phyloP scores from a whole-genome alignment of 2,329 filamentous ascomycete genomes.

The Fusarium sp. region DNA sequence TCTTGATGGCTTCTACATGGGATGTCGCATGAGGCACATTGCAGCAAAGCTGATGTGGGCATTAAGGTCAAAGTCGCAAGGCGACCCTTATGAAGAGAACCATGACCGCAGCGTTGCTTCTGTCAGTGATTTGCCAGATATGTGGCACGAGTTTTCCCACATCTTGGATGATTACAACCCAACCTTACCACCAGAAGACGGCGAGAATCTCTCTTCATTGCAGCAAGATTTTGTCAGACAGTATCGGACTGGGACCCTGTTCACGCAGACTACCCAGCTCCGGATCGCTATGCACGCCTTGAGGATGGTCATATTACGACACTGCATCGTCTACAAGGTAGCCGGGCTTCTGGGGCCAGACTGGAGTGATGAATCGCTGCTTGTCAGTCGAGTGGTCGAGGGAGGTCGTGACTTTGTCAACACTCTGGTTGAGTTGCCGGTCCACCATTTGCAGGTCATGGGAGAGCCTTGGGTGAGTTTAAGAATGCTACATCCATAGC shows the following conservation, averaged over 20 bases:
- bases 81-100: neutral
- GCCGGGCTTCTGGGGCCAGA: neutral
- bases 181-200: neutral
- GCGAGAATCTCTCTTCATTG: neutral
- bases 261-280: neutral
- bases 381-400: neutral
- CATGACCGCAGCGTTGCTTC: neutral
- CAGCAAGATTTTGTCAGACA: neutral
- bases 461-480: neutral
- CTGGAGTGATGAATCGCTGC: neutral
- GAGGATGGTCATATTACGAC: neutral
- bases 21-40: neutral
- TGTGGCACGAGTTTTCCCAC: neutral
- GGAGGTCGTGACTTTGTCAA: neutral
- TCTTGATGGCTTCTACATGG: neutral
- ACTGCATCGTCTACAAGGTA: neutral
- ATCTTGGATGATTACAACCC: neutral
- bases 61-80: neutral
- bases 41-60: neutral
- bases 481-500: fast-evolving
- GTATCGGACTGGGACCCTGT: neutral
- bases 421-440: neutral
- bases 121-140: neutral
- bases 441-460: neutral
- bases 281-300: neutral